phyloP scores from a whole-genome alignment of 108 stramenopile genomes.

The Hondaea fermentalgiana region DNA sequence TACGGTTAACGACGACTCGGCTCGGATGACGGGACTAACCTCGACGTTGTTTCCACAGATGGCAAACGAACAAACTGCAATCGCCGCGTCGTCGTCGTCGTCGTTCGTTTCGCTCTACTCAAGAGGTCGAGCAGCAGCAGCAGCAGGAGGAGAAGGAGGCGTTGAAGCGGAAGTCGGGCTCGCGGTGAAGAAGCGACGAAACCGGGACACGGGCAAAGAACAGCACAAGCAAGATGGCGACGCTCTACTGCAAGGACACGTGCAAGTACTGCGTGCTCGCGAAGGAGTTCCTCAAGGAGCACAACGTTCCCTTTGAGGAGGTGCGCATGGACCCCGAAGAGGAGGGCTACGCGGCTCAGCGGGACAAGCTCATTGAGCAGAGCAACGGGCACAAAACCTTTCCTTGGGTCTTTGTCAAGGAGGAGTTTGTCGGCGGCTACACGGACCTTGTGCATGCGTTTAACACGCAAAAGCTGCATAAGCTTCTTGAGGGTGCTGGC shows the following conservation, averaged over 20 bases:
- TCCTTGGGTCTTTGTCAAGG: constrained; percentile 2
- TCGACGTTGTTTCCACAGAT: too few species aligned
- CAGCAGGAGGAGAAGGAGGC: too few species aligned
- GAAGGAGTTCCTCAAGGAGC: constrained; percentile 13
- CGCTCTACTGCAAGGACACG: constrained; percentile 1
- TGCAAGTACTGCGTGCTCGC: constrained; percentile 13
- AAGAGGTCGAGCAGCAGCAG: too few species aligned
- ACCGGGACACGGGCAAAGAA: background rate
- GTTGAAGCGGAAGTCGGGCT: background rate
- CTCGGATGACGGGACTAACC: too few species aligned
- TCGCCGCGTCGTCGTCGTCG: too few species aligned
- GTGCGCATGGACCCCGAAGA: background rate
- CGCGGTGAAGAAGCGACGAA: background rate
- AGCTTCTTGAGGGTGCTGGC: background rate
- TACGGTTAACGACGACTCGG: too few species aligned
- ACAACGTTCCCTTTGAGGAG: constrained; percentile 16
- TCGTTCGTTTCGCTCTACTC: too few species aligned
- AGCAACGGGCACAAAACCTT: constrained; percentile 4
- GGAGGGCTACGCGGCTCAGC: background rate
- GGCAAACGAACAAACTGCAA: too few species aligned
- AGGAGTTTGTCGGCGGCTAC: constrained; percentile 7
- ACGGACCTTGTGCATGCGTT: background rate
- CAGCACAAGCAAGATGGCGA: background rate
- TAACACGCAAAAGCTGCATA: background rate
- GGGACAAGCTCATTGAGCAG: constrained; percentile 12